phyloP scores from a whole-genome alignment of 768 basidiomycete species.

The Tulasnella sp. region DNA sequence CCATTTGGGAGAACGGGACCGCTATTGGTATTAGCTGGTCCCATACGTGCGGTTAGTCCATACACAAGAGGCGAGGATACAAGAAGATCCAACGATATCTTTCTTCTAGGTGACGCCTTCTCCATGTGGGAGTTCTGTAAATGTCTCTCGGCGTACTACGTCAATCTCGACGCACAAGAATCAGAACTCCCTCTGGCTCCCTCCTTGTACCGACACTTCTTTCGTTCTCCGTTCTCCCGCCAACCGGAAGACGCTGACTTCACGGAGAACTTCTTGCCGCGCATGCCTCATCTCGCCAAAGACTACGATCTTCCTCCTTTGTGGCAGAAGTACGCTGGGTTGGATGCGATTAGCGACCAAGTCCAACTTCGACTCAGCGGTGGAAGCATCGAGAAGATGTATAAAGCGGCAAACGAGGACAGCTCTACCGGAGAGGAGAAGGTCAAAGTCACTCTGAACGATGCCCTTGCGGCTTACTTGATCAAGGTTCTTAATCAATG shows the following conservation, averaged over 20 bases:
- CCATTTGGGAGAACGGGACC: neutral
- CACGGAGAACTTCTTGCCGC: neutral
- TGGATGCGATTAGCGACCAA: neutral
- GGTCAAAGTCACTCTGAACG: neutral
- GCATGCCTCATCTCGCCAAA: constrained; percentile 7
- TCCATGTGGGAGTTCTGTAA: neutral
- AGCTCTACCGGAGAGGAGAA: neutral
- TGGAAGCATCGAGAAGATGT: neutral
- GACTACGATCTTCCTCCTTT: neutral
- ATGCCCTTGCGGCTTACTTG: constrained; percentile 7
- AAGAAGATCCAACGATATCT: neutral
- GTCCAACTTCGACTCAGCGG: neutral
- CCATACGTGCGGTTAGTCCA: constrained; percentile 2
- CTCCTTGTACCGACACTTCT: constrained; percentile 7
- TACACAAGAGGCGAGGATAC: neutral
- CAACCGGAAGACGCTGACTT: neutral
- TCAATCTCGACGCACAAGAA: neutral
- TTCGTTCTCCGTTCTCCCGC: neutral
- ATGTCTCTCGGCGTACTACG: neutral
- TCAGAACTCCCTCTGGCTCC: neutral
- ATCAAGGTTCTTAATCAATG: neutral
- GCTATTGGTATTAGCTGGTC: neutral
- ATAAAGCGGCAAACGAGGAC: neutral
- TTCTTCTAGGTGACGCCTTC: constrained; percentile 1
- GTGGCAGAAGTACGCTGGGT: neutral